Evolutionary conservation across 148 eudicot genomes (phyloP).

Genomic region (Camellia lanceoleosa): DNA sequence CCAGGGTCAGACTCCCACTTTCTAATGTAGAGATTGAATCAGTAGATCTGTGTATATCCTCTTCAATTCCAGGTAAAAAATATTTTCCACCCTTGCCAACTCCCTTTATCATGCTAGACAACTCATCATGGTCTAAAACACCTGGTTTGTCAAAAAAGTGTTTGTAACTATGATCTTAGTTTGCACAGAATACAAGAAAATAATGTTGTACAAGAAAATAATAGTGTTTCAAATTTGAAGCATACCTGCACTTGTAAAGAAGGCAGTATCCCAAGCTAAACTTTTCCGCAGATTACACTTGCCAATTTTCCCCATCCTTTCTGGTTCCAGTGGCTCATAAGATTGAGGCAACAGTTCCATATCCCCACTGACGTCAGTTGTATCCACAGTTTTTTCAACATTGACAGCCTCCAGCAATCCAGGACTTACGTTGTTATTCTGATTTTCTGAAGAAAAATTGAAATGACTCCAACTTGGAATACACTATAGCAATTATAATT

Average conservation of each 20-base stretch:
- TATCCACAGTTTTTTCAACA: slow-evolving; percentile 24
- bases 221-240: background rate
- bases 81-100: slow-evolving; percentile 37
- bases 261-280: slow-evolving; percentile 97
- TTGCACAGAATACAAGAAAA: background rate
- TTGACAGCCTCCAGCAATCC: slow-evolving; percentile 4
- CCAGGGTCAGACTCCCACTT: slow-evolving; percentile 75
- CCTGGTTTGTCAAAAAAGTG: slow-evolving; percentile 42
- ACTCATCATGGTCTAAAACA: slow-evolving; percentile 83
- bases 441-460: slow-evolving; percentile 17
- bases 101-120: slow-evolving; percentile 80
- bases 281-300: slow-evolving; percentile 86
- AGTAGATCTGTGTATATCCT: slow-evolving; percentile 70
- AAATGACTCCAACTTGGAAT: background rate
- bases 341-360: slow-evolving; percentile 33
- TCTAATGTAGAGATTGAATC: slow-evolving; percentile 74
- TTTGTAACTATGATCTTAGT: slow-evolving; percentile 1
- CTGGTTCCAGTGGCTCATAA: slow-evolving; percentile 39
- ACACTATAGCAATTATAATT: background rate
- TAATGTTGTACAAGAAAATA: background rate
- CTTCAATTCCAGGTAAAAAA: slow-evolving; percentile 70
- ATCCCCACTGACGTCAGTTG: background rate
- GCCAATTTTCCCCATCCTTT: slow-evolving; percentile 34
- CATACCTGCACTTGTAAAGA: slow-evolving; percentile 84
- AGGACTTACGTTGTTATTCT: background rate